phyloP scores from a whole-genome alignment of 208 protist genomes.

The Trichomonas vaginalis region DNA sequence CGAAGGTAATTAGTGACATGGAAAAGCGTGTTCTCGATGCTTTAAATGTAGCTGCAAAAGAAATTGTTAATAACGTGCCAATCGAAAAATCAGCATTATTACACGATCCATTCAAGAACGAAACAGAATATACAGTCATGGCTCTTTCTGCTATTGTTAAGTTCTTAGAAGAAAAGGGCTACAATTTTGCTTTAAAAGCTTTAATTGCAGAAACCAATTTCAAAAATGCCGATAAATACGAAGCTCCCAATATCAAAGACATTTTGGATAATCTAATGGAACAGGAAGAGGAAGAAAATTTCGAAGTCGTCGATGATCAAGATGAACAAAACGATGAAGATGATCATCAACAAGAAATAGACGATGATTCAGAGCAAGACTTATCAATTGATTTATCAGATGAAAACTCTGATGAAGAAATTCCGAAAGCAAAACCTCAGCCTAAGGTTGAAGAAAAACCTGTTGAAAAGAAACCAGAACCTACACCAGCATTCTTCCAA shows the following conservation, averaged over 20 bases:
- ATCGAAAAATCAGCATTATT: background rate
- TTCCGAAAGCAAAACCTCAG: background rate
- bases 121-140: background rate
- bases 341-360: background rate
- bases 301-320: background rate
- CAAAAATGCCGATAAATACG: background rate
- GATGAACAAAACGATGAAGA: background rate
- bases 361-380: background rate
- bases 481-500: background rate
- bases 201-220: background rate
- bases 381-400: background rate
- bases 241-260: background rate
- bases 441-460: background rate
- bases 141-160: background rate
- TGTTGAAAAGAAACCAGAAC: background rate
- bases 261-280: background rate
- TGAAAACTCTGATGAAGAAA: background rate
- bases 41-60: background rate
- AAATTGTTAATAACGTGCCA: background rate
- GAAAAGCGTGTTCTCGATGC: background rate
- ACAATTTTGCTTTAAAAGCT: background rate
- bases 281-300: background rate
- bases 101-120: background rate
- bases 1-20: background rate
- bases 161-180: background rate